These are phyloP conservation scores for Rhizopogon vesiculosus DNA, from an alignment of 768 basidiomycete genomes.

Conservation along the genomic window DNA sequence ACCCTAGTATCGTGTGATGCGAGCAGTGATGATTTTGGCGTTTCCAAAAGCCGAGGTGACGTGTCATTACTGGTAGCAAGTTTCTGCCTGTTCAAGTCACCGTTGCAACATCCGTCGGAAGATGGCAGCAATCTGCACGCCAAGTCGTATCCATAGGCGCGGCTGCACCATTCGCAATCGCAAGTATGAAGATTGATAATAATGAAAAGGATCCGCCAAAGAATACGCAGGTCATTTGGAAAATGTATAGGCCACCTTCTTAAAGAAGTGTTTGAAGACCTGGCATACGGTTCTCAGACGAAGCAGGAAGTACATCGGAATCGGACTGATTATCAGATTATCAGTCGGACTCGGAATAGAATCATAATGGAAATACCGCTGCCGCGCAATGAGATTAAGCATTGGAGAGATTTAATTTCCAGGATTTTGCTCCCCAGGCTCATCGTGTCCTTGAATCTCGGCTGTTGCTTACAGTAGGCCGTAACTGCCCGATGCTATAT, in stretches of 20 bases:
- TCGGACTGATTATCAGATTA: too few relatives aligned
- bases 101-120: constrained; percentile 54
- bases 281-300: constrained; percentile 2
- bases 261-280: constrained; percentile 7
- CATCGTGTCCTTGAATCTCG: background rate
- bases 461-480: too few relatives aligned
- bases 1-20: too few relatives aligned
- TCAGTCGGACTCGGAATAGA: too few relatives aligned
- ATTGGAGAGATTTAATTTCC: background rate
- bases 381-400: background rate
- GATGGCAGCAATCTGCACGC: constrained; percentile 54
- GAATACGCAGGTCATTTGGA: constrained; percentile 44
- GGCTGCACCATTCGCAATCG: constrained; percentile 41
- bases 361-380: too few relatives aligned
- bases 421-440: background rate
- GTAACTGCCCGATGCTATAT: too few relatives aligned
- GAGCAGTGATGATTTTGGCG: too few relatives aligned
- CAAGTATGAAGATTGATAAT: constrained; percentile 28
- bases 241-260: constrained; percentile 34
- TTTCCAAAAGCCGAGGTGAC: constrained; percentile 20
- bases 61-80: constrained; percentile 51
- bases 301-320: background rate
- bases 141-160: constrained; percentile 62
- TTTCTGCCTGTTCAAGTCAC: constrained; percentile 45
- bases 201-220: constrained; percentile 28